Percentiles rank a stretch among this genome's conserved stretches.
phyloP scores from a whole-genome alignment of 257 asterid species.

The Phtheirospermum japonicum region DNA sequence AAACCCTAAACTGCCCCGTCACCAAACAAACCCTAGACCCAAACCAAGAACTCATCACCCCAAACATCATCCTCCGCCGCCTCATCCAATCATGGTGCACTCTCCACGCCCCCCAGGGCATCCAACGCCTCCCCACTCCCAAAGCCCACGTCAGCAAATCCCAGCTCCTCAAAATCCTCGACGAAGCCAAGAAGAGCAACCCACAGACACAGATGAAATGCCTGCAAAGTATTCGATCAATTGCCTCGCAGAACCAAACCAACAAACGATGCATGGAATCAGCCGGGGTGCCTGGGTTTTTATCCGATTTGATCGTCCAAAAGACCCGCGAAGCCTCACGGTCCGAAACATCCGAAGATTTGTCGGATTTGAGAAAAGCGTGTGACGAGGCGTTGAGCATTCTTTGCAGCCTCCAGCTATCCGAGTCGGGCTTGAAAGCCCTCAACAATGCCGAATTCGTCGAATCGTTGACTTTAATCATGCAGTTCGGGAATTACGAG shows the following conservation, averaged over 20 bases:
- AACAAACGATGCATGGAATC: constrained; percentile 54
- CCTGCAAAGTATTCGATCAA: constrained; percentile 43
- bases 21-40: constrained; percentile 44
- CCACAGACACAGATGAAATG: constrained; percentile 35
- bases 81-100: constrained; percentile 67
- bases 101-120: constrained; percentile 43
- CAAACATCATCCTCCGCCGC: constrained; percentile 70
- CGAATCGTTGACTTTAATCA: constrained; percentile 37
- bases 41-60: constrained; percentile 42
- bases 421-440: constrained; percentile 48
- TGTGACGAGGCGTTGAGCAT: constrained; percentile 57
- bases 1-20: constrained; percentile 50
- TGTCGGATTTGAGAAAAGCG: constrained; percentile 17
- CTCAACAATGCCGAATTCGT: constrained; percentile 36
- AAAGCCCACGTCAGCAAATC: constrained; percentile 45
- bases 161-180: constrained; percentile 46
- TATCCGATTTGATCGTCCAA: constrained; percentile 40
- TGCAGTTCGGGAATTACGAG: constrained; percentile 60
- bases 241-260: constrained; percentile 47
- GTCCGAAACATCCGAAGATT: constrained; percentile 22
- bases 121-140: constrained; percentile 67
- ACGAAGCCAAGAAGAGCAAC: constrained; percentile 30
- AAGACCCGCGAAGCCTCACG: constrained; percentile 16
- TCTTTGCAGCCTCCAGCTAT: constrained; percentile 47
- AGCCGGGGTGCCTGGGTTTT: constrained; percentile 42